Base-by-base conservation (phyloP, 495 filamentous ascomycete species). In the Trichoderma asperelloides region DNA sequence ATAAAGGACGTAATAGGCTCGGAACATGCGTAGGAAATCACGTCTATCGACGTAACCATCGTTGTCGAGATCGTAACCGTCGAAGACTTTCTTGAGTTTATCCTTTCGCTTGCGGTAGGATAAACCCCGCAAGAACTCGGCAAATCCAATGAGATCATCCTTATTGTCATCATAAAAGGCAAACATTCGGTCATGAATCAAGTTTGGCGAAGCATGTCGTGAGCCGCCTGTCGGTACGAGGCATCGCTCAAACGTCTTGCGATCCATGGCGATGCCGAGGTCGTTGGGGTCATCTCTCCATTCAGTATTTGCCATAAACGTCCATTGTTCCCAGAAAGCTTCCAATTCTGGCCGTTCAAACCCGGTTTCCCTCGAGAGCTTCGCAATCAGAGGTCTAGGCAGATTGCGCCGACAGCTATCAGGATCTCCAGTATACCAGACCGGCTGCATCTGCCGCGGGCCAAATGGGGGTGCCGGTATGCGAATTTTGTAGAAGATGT, bases 111-210 rank as follows among this genome's bases (percentile, higher is more conserved):
- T 91, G 47, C 96, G 84, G 69, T 88, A 91, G 0, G 91, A 87
- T n/a, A 96, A 82, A 1, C 90, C 95, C 45, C 86, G 85, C 30
- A 96, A 74, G 73, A 97, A 98, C 71, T 98, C 96, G 65, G 90
- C 86, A 70, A 98, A 97, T n/a, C 91, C 90, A 71, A 99, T 96
- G 12, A 96, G 78, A 11, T 89, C 91, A 71, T 98, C 91, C 40
- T 85, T 81, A 72, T 98, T 91, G 49, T 87, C 90, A 72, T 98
- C 96, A 75, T 96, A 99, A 75, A 97, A 97, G 40, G 89, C 86
- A 78, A 99, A 99, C 85, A 96, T 91, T 66, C 95, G 89, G 78
- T 98, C 93, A 71, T 96, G 93, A 55, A 98, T 90, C 3, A 97
- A 82, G 75, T 94, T 97, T 6, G 94, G 92, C 6, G 89, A 84